Percentiles rank a stretch among this genome's conserved stretches.
Evolutionary conservation across 2,329 filamentous ascomycete species (phyloP).

Genomic region (Hypoxylon sp.): DNA sequence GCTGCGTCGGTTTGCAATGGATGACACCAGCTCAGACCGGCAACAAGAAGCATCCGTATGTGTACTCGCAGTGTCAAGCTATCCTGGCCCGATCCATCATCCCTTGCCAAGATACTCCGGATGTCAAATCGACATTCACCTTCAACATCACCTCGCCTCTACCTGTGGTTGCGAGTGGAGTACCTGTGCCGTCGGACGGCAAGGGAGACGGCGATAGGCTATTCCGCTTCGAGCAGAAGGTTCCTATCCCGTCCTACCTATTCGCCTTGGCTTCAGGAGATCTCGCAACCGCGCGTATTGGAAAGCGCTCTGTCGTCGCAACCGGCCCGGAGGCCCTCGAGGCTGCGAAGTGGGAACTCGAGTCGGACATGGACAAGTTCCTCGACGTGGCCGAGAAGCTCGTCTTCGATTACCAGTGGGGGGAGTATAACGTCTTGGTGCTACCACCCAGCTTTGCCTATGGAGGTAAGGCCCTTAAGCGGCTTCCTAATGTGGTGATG

Average conservation of each 20-base stretch:
- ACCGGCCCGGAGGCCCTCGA: conserved; percentile 87
- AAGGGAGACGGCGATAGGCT: conserved; percentile 65
- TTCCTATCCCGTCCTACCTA: conserved; percentile 93
- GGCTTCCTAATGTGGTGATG: background rate
- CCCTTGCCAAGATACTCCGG: conserved; percentile 96
- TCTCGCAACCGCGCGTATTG: conserved; percentile 84
- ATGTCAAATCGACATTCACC: conserved; percentile 93
- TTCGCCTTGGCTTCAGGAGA: conserved; percentile 92
- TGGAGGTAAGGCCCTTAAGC: conserved; percentile 65
- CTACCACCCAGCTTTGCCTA: conserved; percentile 91
- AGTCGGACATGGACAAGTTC: conserved; percentile 90
- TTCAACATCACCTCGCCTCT: conserved; percentile 88
- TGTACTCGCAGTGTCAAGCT: conserved; percentile 98
- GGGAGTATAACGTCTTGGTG: conserved; percentile 91
- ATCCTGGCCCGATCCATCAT: conserved; percentile 95
- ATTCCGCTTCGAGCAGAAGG: conserved; percentile 87
- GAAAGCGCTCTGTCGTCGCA: conserved; percentile 82
- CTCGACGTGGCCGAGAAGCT: conserved; percentile 83
- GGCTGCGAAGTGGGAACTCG: conserved; percentile 88
- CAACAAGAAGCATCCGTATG: conserved; percentile 95
- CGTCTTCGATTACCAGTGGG: conserved; percentile 91
- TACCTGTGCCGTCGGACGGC: conserved; percentile 60
- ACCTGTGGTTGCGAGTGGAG: conserved; percentile 90
- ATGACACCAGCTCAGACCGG: conserved; percentile 91
- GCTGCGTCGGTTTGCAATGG: conserved; percentile 95